These are phyloP conservation scores for Adansonia gregorii DNA, from an alignment of 441 rosid genomes.

Conservation along the genomic window DNA sequence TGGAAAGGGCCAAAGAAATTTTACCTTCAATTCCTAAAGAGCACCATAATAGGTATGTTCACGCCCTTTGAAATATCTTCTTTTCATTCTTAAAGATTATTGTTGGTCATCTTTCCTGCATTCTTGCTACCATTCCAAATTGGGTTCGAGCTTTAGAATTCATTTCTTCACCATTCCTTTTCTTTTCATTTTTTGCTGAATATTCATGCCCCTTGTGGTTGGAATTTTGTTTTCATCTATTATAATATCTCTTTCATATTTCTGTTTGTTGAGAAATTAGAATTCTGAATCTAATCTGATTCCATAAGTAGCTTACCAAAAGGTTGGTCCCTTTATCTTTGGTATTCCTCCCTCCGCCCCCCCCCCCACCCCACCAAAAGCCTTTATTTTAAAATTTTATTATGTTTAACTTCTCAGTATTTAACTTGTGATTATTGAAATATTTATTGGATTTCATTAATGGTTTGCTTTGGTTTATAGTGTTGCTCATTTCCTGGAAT, in stretches of 20 bases:
- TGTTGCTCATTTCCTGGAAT: constrained; percentile 96
- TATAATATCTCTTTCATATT: neutral
- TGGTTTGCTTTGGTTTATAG: constrained; percentile 47
- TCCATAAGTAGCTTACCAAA: neutral
- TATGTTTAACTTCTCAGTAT: constrained; percentile 20
- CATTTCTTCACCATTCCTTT: neutral
- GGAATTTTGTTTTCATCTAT: constrained; percentile 9
- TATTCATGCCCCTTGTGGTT: neutral
- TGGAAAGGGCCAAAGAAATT: constrained; percentile 81
- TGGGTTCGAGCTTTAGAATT: neutral
- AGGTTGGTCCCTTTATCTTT: constrained; percentile 9
- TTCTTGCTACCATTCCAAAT: neutral
- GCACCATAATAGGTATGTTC: constrained; percentile 84
- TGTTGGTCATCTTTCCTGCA: neutral
- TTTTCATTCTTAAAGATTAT: neutral
- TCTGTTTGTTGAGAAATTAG: neutral
- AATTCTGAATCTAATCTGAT: neutral
- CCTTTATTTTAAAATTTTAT: neutral
- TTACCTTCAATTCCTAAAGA: constrained; percentile 95
- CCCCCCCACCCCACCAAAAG: neutral
- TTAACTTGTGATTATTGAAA: constrained; percentile 25
- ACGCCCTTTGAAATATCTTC: neutral
- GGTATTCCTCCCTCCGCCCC: neutral
- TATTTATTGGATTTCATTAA: constrained; percentile 24
- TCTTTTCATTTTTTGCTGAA: neutral